A percentile compares a stretch with the other conserved stretches of the same genome.
Conservation (phyloP, 2,329 filamentous ascomycete species). For the Zymoseptoria pseudotritici region DNA sequence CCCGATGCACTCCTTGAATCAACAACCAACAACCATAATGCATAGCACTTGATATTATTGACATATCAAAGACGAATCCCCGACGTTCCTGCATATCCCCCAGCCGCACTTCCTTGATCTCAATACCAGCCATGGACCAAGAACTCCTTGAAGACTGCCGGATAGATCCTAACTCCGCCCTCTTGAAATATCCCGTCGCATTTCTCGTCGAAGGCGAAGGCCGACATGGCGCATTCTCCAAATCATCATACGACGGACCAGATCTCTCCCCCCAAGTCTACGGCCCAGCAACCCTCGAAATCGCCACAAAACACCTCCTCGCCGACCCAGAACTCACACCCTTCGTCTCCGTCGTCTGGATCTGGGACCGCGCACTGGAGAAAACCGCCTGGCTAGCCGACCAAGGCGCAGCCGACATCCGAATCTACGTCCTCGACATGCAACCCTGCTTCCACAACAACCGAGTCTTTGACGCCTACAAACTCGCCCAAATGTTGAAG, state of each 20-base stretch:
- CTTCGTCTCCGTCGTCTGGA: background rate
- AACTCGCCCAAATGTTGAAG: background rate
- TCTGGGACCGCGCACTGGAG: background rate
- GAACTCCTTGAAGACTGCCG: background rate
- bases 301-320: slow-evolving; percentile 1
- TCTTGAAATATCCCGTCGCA: background rate
- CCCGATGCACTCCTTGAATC: background rate
- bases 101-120: background rate
- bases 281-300: background rate
- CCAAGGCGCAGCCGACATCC: background rate
- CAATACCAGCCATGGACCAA: background rate
- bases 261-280: background rate
- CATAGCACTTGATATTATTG: background rate
- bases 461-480: background rate
- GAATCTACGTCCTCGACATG: background rate
- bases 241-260: background rate
- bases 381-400: background rate
- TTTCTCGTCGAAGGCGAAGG: background rate
- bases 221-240: background rate
- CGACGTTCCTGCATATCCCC: background rate
- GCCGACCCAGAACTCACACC: background rate
- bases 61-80: background rate
- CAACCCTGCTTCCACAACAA: background rate
- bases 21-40: background rate
- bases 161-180: background rate